Conservation (phyloP, 495 filamentous ascomycete species). For the Daldinia decipiens region DNA sequence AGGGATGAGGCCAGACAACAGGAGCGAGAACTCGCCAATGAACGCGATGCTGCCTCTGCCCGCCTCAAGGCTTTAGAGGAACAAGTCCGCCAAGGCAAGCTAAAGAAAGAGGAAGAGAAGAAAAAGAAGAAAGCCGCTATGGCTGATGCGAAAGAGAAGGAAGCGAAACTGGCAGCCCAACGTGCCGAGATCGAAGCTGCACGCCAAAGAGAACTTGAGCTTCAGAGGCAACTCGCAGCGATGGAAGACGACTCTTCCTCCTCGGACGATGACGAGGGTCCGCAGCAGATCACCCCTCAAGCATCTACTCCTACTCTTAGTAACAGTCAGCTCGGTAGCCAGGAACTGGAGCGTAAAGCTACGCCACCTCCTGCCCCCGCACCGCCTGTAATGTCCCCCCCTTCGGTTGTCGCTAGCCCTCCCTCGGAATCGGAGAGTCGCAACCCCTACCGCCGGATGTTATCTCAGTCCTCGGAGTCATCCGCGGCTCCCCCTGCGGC, state of each 20-base stretch:
- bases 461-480: conserved; percentile 59
- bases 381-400: conserved; percentile 52
- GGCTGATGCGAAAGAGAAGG: conserved; percentile 87
- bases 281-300: conserved; percentile 81
- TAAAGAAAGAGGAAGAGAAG: conserved; percentile 98
- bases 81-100: conserved; percentile 90
- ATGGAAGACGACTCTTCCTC: conserved; percentile 78
- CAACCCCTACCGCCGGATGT: conserved; percentile 63
- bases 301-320: conserved; percentile 79
- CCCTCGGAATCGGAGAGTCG: conserved; percentile 60
- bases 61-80: conserved; percentile 90
- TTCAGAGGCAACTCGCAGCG: conserved; percentile 85
- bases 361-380: conserved; percentile 60
- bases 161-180: conserved; percentile 83
- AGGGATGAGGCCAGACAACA: conserved; percentile 81
- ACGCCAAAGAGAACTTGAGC: conserved; percentile 84
- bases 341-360: conserved; percentile 62
- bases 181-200: conserved; percentile 93
- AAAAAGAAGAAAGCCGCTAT: conserved; percentile 86
- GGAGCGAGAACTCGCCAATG: conserved; percentile 80
- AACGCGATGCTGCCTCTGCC: conserved; percentile 83
- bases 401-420: conserved; percentile 58
- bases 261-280: conserved; percentile 90
- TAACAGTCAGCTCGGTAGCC: conserved; percentile 61
- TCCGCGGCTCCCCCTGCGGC: conserved; percentile 57